These are phyloP conservation scores for Fusarium domesticum DNA, from an alignment of 2,329 filamentous ascomycete genomes.

Conservation along the genomic window DNA sequence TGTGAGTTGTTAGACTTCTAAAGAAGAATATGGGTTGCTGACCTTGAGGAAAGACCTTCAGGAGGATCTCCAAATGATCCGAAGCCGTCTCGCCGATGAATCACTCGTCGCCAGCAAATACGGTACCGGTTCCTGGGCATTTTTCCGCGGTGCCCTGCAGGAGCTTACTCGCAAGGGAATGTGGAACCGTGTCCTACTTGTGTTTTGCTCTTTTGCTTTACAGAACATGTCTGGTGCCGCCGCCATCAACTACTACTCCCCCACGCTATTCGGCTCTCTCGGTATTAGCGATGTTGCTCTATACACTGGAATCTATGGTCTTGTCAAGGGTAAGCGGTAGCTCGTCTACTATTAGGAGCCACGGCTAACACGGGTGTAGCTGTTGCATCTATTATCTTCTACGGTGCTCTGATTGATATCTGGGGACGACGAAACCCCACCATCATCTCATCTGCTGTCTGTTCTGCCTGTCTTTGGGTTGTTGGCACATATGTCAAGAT, in stretches of 20 bases:
- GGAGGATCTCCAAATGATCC: conserved; percentile 48
- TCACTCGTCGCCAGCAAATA: conserved; percentile 32
- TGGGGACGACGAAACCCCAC: conserved; percentile 41
- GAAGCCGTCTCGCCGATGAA: conserved; percentile 36
- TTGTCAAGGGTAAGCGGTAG: conserved; percentile 33
- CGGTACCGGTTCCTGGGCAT: conserved; percentile 33
- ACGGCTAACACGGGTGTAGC: conserved; percentile 26
- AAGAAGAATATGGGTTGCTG: not conserved
- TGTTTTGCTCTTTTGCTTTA: conserved; percentile 38
- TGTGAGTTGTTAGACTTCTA: conserved; percentile 18
- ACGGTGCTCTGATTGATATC: conserved; percentile 39
- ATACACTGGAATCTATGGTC: conserved; percentile 51
- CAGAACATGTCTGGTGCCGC: conserved; percentile 42
- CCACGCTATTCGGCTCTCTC: conserved; percentile 41
- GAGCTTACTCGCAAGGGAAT: conserved; percentile 40
- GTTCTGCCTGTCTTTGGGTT: conserved; percentile 49
- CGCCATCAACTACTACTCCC: conserved; percentile 45
- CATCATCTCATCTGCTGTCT: conserved; percentile 47
- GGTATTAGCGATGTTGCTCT: conserved; percentile 45
- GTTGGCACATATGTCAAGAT: conserved; percentile 54
- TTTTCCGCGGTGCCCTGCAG: conserved; percentile 34
- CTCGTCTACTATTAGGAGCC: rapidly evolving
- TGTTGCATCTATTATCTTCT: conserved; percentile 41
- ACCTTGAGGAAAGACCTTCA: conserved; percentile 36
- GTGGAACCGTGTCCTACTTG: conserved; percentile 39